Percentiles rank a stretch among this genome's conserved stretches.
Evolutionary conservation across 2,329 filamentous ascomycete species (phyloP).

Genomic region (Macroventuria anomochaeta): DNA sequence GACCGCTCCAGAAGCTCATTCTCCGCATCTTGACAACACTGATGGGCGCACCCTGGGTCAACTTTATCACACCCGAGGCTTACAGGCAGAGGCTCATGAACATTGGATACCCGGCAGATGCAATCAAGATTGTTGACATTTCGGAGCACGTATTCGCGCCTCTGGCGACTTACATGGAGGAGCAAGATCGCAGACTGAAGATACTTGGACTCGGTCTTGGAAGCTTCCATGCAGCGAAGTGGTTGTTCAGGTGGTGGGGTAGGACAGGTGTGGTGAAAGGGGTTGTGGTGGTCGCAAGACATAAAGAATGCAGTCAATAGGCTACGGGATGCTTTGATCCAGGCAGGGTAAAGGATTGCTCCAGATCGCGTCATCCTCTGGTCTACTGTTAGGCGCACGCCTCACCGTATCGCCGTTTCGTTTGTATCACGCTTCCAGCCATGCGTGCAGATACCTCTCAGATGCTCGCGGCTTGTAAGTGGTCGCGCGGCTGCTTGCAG

Average conservation of each 20-base stretch:
- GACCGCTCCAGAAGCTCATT: conserved; percentile 31
- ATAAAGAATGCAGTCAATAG: too few relatives aligned
- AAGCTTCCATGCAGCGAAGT: conserved; percentile 33
- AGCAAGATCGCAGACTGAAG: conserved; percentile 45
- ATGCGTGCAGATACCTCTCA: background rate
- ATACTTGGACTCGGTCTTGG: conserved; percentile 46
- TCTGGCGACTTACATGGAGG: conserved; percentile 54
- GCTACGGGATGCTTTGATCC: too few relatives aligned
- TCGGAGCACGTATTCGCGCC: conserved; percentile 61
- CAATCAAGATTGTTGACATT: conserved; percentile 58
- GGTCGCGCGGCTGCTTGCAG: background rate
- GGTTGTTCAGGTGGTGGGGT: conserved; percentile 54
- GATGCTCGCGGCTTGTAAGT: background rate
- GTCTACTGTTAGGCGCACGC: too few relatives aligned
- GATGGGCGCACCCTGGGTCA: conserved; percentile 57
- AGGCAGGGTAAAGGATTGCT: too few relatives aligned
- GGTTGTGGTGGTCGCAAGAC: conserved; percentile 50
- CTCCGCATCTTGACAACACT: conserved; percentile 55
- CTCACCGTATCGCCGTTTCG: background rate
- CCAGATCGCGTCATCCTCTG: too few relatives aligned
- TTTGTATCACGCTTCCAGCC: background rate
- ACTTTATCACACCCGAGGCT: conserved; percentile 56
- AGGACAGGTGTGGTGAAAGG: conserved; percentile 48
- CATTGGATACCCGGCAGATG: conserved; percentile 55
- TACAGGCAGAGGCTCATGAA: conserved; percentile 56